Conservation (phyloP, 2,329 filamentous ascomycete species). For the Neurospora crassa region DNA sequence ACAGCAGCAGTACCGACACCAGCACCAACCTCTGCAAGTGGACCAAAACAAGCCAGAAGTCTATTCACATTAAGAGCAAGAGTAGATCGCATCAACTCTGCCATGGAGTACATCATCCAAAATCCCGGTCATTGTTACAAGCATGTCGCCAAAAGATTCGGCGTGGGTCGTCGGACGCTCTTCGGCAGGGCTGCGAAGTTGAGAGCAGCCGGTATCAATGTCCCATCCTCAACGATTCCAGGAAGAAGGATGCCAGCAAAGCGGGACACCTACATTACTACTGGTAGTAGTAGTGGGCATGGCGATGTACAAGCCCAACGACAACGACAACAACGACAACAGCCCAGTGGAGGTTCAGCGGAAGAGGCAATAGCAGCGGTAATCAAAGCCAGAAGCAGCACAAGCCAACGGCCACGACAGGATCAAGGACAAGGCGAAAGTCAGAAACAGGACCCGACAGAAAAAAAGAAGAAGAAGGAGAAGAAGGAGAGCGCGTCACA, state of each 20-base stretch:
- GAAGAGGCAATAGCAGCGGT: not conserved
- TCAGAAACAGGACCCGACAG: not conserved
- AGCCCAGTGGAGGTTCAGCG: not conserved
- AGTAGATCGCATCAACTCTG: not conserved
- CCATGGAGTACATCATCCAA: not conserved
- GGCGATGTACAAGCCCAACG: not conserved
- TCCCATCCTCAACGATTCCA: not conserved
- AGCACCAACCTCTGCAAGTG: not conserved
- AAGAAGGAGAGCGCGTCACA: not conserved
- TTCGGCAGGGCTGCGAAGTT: not conserved
- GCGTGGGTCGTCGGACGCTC: not conserved
- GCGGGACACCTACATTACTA: not conserved
- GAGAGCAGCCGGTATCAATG: not conserved
- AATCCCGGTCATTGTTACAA: not conserved
- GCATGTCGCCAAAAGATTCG: not conserved
- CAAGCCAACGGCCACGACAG: not conserved
- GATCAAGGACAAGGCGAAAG: not conserved
- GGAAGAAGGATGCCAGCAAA: not conserved
- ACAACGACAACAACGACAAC: not conserved
- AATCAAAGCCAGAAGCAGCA: not conserved
- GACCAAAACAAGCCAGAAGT: not conserved
- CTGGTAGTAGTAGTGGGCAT: not conserved
- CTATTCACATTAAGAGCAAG: not conserved
- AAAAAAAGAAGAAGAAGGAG: not conserved
- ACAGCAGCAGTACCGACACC: not conserved